Percentiles rank a stretch among this genome's conserved stretches.
These are phyloP conservation scores for Pseudogymnoascus sp. DNA, from an alignment of 2,329 filamentous ascomycete species.

Conservation along the genomic window DNA sequence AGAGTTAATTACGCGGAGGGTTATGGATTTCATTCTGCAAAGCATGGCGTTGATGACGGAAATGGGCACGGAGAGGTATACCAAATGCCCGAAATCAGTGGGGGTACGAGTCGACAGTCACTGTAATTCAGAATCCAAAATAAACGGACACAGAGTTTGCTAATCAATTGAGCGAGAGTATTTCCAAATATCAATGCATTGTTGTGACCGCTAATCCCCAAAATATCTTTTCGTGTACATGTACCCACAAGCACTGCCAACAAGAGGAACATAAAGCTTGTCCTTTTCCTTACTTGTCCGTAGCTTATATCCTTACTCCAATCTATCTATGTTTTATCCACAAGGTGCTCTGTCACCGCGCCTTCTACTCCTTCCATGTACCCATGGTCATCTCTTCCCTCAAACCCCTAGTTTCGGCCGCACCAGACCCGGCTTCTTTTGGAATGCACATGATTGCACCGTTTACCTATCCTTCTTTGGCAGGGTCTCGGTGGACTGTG, in stretches of 20 bases:
- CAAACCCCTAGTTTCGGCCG: background rate
- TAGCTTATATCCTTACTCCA: constrained; percentile 2
- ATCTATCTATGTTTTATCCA: constrained; percentile 2
- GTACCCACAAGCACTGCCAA: constrained; percentile 9
- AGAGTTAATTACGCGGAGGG: background rate
- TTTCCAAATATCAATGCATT: constrained; percentile 1
- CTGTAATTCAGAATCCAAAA: too few relatives aligned
- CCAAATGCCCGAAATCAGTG: too few relatives aligned
- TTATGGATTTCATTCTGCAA: background rate
- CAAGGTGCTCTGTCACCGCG: background rate
- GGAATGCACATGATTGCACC: background rate
- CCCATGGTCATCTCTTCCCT: background rate
- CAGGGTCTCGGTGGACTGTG: constrained; percentile 41
- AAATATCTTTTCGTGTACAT: constrained; percentile 6
- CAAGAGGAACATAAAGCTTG: background rate
- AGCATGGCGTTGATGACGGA: background rate
- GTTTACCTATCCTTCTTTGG: constrained; percentile 48
- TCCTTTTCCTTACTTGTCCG: background rate
- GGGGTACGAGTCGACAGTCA: too few relatives aligned
- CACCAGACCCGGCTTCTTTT: background rate
- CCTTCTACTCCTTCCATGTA: background rate
- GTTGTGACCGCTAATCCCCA: constrained; percentile 6
- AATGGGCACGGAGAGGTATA: background rate
- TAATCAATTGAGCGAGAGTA: background rate
- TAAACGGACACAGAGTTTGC: background rate